Conservation (phyloP, 1,139 yeast species). For the Martiniozyma asiatica region DNA sequence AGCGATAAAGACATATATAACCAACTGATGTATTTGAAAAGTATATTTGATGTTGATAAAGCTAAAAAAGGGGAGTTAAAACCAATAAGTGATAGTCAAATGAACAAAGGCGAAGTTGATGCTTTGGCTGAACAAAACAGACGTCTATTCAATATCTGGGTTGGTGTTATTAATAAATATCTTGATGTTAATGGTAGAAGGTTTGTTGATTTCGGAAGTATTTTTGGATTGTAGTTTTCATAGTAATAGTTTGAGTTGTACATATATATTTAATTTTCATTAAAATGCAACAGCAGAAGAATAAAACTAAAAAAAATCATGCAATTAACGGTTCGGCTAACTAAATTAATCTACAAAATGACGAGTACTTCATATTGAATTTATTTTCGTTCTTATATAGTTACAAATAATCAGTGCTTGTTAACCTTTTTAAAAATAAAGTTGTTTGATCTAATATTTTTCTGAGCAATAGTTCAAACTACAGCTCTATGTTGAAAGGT, state of each 20-base stretch:
- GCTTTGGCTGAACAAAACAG: conserved; percentile 79
- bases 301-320: too few species aligned
- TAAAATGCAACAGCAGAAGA: too few species aligned
- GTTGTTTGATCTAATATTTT: too few species aligned
- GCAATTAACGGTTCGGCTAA: too few species aligned
- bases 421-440: too few species aligned
- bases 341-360: too few species aligned
- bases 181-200: conserved; percentile 79
- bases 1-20: conserved; percentile 74
- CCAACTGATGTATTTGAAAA: conserved; percentile 69
- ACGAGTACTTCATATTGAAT: too few species aligned
- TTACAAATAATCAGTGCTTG: too few species aligned
- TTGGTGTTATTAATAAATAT: conserved; percentile 62
- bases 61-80: conserved; percentile 47
- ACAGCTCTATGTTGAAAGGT: too few species aligned
- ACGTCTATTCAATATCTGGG: conserved; percentile 42
- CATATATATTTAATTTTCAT: not conserved
- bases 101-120: conserved; percentile 47
- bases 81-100: conserved; percentile 29
- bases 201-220: conserved; percentile 75
- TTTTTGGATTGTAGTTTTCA: conserved; percentile 53
- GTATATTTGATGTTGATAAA: conserved; percentile 74
- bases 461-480: too few species aligned
- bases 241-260: too few species aligned
- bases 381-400: too few species aligned